These are phyloP conservation scores for Scheffersomyces illinoinensis DNA, from an alignment of 1,139 yeast species.

Conservation along the genomic window DNA sequence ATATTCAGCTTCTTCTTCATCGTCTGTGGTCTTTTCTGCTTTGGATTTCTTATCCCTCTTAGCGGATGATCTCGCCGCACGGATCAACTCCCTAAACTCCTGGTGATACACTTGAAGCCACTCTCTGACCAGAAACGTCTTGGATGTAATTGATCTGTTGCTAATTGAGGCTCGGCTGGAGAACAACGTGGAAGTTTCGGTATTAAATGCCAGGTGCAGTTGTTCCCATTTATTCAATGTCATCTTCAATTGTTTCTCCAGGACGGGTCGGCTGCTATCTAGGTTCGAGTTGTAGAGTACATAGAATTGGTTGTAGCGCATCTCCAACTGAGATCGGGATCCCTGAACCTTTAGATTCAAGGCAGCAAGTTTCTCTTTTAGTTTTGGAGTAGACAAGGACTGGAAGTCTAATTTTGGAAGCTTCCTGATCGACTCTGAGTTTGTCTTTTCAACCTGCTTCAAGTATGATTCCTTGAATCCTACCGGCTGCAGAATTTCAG, in stretches of 20 bases:
- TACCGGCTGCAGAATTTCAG: constrained; percentile 5
- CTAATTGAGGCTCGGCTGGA: constrained; percentile 23
- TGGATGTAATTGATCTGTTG: constrained; percentile 34
- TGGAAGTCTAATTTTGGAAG: constrained; percentile 65
- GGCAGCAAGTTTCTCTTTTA: constrained; percentile 59
- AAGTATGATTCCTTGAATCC: constrained; percentile 35
- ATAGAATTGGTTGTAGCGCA: constrained; percentile 76
- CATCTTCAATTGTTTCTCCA: constrained; percentile 53
- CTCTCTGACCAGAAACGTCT: constrained; percentile 39
- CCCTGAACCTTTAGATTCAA: constrained; percentile 65
- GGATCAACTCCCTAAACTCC: constrained; percentile 55
- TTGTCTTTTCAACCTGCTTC: constrained; percentile 29
- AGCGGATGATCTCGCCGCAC: constrained; percentile 46
- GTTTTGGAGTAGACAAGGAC: constrained; percentile 57
- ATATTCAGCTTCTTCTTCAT: not conserved
- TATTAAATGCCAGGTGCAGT: constrained; percentile 37
- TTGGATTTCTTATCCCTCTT: constrained; percentile 13
- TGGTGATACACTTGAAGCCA: constrained; percentile 53
- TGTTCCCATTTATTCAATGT: constrained; percentile 73
- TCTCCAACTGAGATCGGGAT: constrained; percentile 60
- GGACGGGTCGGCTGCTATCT: constrained; percentile 70
- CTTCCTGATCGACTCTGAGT: constrained; percentile 22
- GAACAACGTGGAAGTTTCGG: constrained; percentile 21
- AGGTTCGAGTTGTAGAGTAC: constrained; percentile 80
- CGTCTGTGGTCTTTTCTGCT: not conserved